Percentiles rank a stretch among this genome's conserved stretches.
Conservation (phyloP, 345 rosid species). For the Cochlearia excelsa region DNA sequence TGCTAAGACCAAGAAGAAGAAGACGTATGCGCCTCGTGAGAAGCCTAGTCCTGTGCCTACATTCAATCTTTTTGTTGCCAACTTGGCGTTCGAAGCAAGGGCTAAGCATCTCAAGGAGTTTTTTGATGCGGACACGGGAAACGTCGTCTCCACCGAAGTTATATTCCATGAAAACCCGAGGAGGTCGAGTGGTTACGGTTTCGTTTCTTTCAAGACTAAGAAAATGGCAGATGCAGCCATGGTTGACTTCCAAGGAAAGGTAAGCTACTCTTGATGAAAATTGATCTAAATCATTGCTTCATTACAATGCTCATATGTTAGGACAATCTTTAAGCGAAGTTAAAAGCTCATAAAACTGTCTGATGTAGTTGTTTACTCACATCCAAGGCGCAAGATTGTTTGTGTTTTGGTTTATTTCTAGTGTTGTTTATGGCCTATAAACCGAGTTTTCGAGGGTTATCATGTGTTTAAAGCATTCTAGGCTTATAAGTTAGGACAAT, state of each 20-base stretch:
- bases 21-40: constrained; percentile 41
- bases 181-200: constrained; percentile 74
- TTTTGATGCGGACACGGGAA: constrained; percentile 50
- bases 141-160: constrained; percentile 58
- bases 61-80: constrained; percentile 68
- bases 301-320: too few relatives aligned
- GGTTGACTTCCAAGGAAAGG: constrained; percentile 66
- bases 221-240: constrained; percentile 68
- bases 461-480: background rate
- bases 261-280: constrained; percentile 18
- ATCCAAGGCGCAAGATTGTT: too few relatives aligned
- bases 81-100: constrained; percentile 65
- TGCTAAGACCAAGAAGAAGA: constrained; percentile 57
- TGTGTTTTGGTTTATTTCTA: too few relatives aligned
- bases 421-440: too few relatives aligned
- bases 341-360: too few relatives aligned
- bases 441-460: too few relatives aligned
- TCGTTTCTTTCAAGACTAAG: constrained; percentile 75
- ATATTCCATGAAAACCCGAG: constrained; percentile 71
- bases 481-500: constrained; percentile 8
- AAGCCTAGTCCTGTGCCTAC: constrained; percentile 39
- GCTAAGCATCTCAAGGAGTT: constrained; percentile 65
- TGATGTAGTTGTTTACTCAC: background rate
- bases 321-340: too few relatives aligned
- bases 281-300: too few relatives aligned